These are phyloP conservation scores for Leishmania tropica DNA, from an alignment of 208 protist genomes.

Conservation along the genomic window DNA sequence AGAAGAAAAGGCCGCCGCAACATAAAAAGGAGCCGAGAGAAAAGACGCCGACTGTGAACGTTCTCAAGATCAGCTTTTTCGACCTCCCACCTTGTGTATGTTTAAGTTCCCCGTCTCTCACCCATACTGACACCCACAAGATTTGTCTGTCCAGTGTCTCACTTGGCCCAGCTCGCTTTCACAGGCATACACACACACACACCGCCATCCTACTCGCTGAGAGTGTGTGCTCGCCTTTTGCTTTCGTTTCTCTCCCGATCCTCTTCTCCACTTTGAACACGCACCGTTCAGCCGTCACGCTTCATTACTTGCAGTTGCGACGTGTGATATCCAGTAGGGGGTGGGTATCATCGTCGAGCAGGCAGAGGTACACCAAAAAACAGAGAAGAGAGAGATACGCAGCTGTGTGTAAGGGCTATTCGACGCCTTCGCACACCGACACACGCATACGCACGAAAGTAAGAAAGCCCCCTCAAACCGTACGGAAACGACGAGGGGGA, in stretches of 20 bases:
- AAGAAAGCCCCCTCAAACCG: no score
- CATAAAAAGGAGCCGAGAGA: background rate
- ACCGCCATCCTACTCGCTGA: background rate
- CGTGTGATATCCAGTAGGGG: background rate
- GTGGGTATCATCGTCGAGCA: background rate
- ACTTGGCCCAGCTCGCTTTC: background rate
- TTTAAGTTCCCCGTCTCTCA: background rate
- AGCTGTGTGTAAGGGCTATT: background rate
- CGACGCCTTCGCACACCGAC: background rate
- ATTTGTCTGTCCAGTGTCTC: background rate
- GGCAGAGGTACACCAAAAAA: background rate
- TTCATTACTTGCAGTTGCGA: background rate
- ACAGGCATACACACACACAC: background rate
- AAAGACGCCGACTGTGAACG: background rate
- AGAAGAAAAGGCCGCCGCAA: background rate
- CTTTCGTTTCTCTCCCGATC: background rate
- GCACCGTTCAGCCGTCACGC: background rate
- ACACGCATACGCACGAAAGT: no score
- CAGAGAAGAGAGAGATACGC: background rate
- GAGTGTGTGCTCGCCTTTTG: background rate
- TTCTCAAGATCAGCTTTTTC: background rate
- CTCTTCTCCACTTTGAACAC: background rate
- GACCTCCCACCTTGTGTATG: background rate
- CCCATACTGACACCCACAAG: background rate
- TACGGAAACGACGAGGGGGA: no score